These are phyloP conservation scores for Trichoderma cornu-damae DNA, from an alignment of 2,329 filamentous ascomycete species.

Conservation along the genomic window DNA sequence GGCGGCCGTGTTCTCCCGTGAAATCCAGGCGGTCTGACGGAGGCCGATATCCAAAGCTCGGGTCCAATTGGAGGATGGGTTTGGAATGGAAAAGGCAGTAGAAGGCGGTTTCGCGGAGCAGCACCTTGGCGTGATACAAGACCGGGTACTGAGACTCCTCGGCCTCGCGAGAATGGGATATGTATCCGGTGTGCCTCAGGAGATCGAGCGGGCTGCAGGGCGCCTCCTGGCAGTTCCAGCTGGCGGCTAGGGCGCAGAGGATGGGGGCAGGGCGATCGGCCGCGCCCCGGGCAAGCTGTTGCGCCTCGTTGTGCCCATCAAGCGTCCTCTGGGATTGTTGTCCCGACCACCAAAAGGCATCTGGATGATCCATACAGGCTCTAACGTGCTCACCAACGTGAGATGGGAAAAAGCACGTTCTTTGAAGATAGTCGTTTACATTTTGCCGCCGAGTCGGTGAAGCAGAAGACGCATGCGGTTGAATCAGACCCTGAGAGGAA, in stretches of 20 bases:
- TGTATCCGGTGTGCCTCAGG: slow-evolving; percentile 44
- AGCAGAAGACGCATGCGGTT: slow-evolving; percentile 48
- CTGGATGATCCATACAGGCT: slow-evolving; percentile 47
- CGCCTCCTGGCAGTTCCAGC: slow-evolving; percentile 46
- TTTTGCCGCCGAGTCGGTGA: slow-evolving; percentile 45
- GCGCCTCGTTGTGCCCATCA: slow-evolving; percentile 21
- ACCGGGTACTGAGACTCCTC: slow-evolving; percentile 48
- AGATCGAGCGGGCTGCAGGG: slow-evolving; percentile 51
- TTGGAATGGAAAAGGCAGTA: slow-evolving; percentile 49
- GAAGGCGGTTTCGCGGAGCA: slow-evolving; percentile 51
- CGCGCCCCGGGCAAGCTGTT: slow-evolving; percentile 29
- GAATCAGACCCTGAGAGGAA: slow-evolving; percentile 26
- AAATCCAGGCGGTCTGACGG: slow-evolving; percentile 41
- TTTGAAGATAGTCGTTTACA: slow-evolving; percentile 50
- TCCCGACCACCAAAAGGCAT: slow-evolving; percentile 55
- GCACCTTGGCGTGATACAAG: slow-evolving; percentile 49
- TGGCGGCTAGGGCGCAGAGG: slow-evolving; percentile 46
- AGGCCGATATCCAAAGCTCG: slow-evolving; percentile 23
- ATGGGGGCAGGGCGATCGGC: slow-evolving; percentile 44
- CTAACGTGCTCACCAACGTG: slow-evolving; percentile 40
- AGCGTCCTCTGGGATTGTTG: slow-evolving; percentile 36
- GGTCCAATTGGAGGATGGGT: slow-evolving; percentile 37
- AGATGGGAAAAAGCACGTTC: slow-evolving; percentile 40
- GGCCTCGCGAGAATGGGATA: slow-evolving; percentile 44
- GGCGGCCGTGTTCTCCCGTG: slow-evolving; percentile 41